These are phyloP conservation scores for Pythium grandisporangium DNA, from an alignment of 352 stramenopile species.

Conservation along the genomic window DNA sequence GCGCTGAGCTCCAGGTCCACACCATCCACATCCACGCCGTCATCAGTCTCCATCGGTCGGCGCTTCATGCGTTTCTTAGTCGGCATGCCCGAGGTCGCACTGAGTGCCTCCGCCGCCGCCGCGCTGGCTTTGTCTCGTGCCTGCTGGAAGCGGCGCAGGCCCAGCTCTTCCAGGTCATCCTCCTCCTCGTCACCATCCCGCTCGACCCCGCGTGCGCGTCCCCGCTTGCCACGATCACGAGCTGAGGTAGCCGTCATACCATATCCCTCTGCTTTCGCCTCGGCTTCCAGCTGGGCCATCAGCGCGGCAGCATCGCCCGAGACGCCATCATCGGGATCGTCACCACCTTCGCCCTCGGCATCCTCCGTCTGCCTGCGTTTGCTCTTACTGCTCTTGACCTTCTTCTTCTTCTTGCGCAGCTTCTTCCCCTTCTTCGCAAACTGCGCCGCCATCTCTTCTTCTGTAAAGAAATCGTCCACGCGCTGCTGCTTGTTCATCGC, in stretches of 20 bases:
- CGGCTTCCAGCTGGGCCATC: slow-evolving; percentile 55
- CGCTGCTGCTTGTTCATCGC: slow-evolving; percentile 35
- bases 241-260: too few relatives aligned
- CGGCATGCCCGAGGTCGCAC: slow-evolving; percentile 5
- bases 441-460: slow-evolving; percentile 75
- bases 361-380: slow-evolving; percentile 28
- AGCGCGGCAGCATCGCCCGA: slow-evolving; percentile 20
- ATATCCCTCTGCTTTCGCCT: slow-evolving; percentile 25
- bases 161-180: slow-evolving; percentile 21
- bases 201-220: slow-evolving; percentile 19
- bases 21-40: slow-evolving; percentile 38
- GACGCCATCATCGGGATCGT: too few relatives aligned
- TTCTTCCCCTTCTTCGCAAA: slow-evolving; percentile 82
- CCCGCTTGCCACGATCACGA: slow-evolving; percentile 64
- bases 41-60: slow-evolving; percentile 13
- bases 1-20: slow-evolving; percentile 69
- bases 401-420: slow-evolving; percentile 52
- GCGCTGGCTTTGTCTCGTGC: slow-evolving; percentile 56
- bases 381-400: slow-evolving; percentile 26
- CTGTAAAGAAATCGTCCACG: slow-evolving; percentile 76
- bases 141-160: slow-evolving; percentile 57
- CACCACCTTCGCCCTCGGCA: slow-evolving; percentile 9
- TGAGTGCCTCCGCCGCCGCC: slow-evolving; percentile 29
- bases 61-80: slow-evolving; percentile 33
- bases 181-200: slow-evolving; percentile 14